Percentiles rank a stretch among this genome's conserved stretches.
Conservation (phyloP, 352 stramenopile genomes). For the Lagenidium sp. region DNA sequence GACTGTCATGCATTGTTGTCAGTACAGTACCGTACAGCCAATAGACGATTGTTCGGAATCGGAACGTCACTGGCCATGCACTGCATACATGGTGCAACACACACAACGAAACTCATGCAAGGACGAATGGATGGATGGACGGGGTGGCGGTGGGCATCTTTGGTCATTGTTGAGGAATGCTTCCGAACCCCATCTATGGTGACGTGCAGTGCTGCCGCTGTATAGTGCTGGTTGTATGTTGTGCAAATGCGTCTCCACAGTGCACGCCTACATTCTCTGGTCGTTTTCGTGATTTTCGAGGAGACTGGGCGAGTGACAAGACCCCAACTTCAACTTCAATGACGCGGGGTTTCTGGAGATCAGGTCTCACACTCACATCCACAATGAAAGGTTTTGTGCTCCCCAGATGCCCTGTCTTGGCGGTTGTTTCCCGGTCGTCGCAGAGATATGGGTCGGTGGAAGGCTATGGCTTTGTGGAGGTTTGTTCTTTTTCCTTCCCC, state of each 20-base stretch:
- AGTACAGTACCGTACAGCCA: no score
- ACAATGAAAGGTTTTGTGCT: no score
- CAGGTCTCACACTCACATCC: neutral
- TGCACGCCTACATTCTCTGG: neutral
- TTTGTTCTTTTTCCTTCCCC: neutral
- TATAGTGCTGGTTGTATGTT: no score
- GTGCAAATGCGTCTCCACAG: no score
- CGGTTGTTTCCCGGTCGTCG: neutral
- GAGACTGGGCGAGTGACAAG: neutral
- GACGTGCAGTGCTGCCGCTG: no score
- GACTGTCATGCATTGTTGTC: no score
- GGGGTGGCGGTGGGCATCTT: no score
- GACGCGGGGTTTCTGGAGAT: neutral
- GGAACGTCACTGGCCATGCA: slow-evolving; percentile 4
- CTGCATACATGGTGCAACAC: neutral
- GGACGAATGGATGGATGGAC: no score
- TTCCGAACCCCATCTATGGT: no score
- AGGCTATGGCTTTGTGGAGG: neutral
- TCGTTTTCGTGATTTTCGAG: neutral
- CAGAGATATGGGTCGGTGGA: neutral
- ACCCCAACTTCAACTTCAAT: neutral
- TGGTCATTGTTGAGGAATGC: no score
- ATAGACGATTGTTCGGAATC: neutral
- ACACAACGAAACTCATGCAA: no score
- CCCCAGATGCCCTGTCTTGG: no score